These are phyloP conservation scores for Calocera viscosa DNA, from an alignment of 768 basidiomycete genomes.

Conservation along the genomic window DNA sequence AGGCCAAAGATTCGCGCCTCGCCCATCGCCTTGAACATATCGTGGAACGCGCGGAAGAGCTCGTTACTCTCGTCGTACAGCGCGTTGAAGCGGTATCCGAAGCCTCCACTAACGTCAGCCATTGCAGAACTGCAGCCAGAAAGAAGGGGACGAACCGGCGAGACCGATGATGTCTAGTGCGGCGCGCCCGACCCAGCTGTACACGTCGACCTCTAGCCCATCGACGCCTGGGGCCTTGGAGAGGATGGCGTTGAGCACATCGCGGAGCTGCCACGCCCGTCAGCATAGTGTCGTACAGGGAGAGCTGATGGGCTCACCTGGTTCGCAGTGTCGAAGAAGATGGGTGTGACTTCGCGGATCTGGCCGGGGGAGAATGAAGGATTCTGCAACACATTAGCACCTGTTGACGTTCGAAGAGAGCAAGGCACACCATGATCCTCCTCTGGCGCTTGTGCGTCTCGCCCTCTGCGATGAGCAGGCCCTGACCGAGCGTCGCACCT, in stretches of 20 bases:
- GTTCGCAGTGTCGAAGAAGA: conserved; percentile 47
- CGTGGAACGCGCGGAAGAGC: neutral
- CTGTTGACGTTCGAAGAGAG: conserved; percentile 32
- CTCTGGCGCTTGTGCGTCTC: neutral
- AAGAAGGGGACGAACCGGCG: conserved; percentile 14
- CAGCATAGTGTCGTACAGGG: neutral
- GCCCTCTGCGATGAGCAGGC: conserved; percentile 54
- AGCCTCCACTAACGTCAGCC: neutral
- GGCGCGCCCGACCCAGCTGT: neutral
- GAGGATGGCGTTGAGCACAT: conserved; percentile 31
- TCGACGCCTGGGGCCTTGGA: conserved; percentile 1
- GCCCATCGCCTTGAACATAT: neutral
- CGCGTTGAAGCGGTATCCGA: neutral
- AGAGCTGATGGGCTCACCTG: conserved; percentile 28
- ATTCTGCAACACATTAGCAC: conserved; percentile 30
- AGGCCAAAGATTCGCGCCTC: neutral
- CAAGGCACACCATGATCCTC: conserved; percentile 2
- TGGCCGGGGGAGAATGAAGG: conserved; percentile 41
- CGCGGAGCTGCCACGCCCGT: conserved; percentile 32
- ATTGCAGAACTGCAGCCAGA: neutral
- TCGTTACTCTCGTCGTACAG: neutral
- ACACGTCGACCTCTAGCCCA: conserved; percentile 38
- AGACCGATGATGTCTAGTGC: conserved; percentile 14
- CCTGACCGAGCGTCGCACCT: conserved; percentile 65
- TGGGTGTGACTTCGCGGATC: conserved; percentile 40